Base-by-base conservation (phyloP, 2,329 filamentous ascomycete species). In the Cladophialophora bantiana region DNA sequence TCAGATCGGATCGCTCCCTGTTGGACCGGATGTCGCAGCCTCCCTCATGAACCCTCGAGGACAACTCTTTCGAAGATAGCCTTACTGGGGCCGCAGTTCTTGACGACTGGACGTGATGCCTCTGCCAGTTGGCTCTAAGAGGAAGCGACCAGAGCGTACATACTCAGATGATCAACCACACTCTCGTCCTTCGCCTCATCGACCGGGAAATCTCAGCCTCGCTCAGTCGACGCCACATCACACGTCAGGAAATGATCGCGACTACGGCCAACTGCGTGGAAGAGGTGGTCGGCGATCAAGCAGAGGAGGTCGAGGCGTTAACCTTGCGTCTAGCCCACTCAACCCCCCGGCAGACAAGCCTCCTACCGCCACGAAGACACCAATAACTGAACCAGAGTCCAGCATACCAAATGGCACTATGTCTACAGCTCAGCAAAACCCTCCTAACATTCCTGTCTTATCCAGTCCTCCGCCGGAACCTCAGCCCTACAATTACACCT, bases 401-500 rank as follows among this genome's bases (percentile, higher is more conserved):
- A 65, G 67, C 32, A 76, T 75, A 38, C 53, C 71, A 12, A 79
- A 78, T 64, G 75, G 76, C 13, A 66, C 64, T 9, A 66, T 72
- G 54, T 50, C 69, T n/a, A 56, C 72, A 32, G 53, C 68, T 61
- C 73, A 71, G 50, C 68, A 71, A 15, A 71, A 74, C 18, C 68
- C 73, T 15, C 70, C 75, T 48, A 63, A 74, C 54, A 60, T 55
- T 20, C 50, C 63, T 9, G 56, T 48, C 68, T 48, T 66, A 68
- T 45, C 74, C 64, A 68, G 70, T 48, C 71, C 69, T 38, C 70
- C 72, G 50, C 48, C 72, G n/a, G 66, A 65, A 7, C 70, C 73
- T n/a, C 71, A 75, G 35, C 75, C 75, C 4, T 95, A 91, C 77
- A 86, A 85, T 72, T 97, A 95, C 78, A 86, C 90, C 65, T 88